phyloP scores from a whole-genome alignment of 2,329 filamentous ascomycete species.

The Paecilomyces dactylethromorphus region DNA sequence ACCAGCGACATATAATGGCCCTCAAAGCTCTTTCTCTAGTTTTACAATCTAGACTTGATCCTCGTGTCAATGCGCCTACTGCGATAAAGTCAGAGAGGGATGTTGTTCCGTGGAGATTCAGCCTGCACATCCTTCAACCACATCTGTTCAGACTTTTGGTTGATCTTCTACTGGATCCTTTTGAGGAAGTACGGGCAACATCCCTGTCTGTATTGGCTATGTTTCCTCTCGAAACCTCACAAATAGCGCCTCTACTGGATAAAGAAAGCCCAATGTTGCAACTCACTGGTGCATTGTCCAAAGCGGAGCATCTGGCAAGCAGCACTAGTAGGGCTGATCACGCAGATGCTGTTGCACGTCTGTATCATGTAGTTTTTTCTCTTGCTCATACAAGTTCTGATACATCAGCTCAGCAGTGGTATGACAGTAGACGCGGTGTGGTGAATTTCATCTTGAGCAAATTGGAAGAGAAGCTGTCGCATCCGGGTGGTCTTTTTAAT shows the following conservation, averaged over 20 bases:
- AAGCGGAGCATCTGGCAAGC: slow-evolving; percentile 32
- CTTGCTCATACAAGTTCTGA: slow-evolving; percentile 40
- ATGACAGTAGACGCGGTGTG: slow-evolving; percentile 40
- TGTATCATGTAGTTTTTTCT: slow-evolving; percentile 63
- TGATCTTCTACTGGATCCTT: slow-evolving; percentile 80
- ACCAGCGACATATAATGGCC: slow-evolving; percentile 79
- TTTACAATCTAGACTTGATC: slow-evolving; percentile 62
- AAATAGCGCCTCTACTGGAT: slow-evolving; percentile 7
- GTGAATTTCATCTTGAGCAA: slow-evolving; percentile 53
- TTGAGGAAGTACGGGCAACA: slow-evolving; percentile 74
- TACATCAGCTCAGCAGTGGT: slow-evolving; percentile 16
- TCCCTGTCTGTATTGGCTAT: slow-evolving; percentile 41
- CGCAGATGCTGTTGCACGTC: slow-evolving; percentile 79
- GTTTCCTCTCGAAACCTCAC: slow-evolving; percentile 25
- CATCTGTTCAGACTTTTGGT: slow-evolving; percentile 52
- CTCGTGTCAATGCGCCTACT: slow-evolving; percentile 28
- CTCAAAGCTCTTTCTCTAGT: slow-evolving; percentile 64
- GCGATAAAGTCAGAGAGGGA: slow-evolving; percentile 44
- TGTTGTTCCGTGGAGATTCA: slow-evolving; percentile 45
- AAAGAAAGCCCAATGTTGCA: slow-evolving; percentile 15
- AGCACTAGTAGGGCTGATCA: slow-evolving; percentile 79
- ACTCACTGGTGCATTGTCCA: slow-evolving; percentile 23
- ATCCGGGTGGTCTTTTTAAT: slow-evolving; percentile 60
- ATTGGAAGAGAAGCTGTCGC: slow-evolving; percentile 58
- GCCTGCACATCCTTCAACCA: slow-evolving; percentile 36